Conservation (phyloP, 2,329 filamentous ascomycete genomes). For the Sporothrix curviconia region DNA sequence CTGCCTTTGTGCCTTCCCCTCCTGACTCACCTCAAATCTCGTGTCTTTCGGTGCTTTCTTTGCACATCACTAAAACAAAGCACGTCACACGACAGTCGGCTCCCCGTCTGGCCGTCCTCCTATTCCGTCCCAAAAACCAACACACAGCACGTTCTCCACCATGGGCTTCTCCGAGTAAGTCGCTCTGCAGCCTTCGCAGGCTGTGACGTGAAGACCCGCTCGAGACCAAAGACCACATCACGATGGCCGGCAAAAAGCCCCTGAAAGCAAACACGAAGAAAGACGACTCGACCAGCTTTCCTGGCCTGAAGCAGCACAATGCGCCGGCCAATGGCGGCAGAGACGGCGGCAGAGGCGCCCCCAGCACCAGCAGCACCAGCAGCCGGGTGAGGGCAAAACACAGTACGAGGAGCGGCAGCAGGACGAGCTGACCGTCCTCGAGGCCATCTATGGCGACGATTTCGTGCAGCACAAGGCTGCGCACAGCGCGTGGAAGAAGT, state of each 20-base stretch:
- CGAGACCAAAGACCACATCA: slow-evolving; percentile 22
- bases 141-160: not conserved
- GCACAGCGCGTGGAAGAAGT: slow-evolving; percentile 82
- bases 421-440: slow-evolving; percentile 78
- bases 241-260: slow-evolving; percentile 51
- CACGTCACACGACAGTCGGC: slow-evolving; percentile 4
- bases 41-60: too few species aligned
- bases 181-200: slow-evolving; percentile 40
- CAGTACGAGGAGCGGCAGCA: slow-evolving; percentile 80
- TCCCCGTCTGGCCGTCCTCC: not conserved
- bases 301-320: slow-evolving; percentile 37
- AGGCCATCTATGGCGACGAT: slow-evolving; percentile 85
- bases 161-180: slow-evolving; percentile 43
- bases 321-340: not conserved
- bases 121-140: not conserved
- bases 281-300: slow-evolving; percentile 43
- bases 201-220: slow-evolving; percentile 40
- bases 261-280: slow-evolving; percentile 29
- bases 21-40: slow-evolving; percentile 14
- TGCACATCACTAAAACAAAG: not conserved
- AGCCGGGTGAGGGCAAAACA: slow-evolving; percentile 37
- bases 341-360: not conserved
- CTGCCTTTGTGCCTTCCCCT: not conserved
- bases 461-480: slow-evolving; percentile 67
- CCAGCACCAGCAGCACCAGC: slow-evolving; percentile 19